These are phyloP conservation scores for Hypsizygus marmoreus DNA, from an alignment of 768 basidiomycete genomes.

Conservation along the genomic window DNA sequence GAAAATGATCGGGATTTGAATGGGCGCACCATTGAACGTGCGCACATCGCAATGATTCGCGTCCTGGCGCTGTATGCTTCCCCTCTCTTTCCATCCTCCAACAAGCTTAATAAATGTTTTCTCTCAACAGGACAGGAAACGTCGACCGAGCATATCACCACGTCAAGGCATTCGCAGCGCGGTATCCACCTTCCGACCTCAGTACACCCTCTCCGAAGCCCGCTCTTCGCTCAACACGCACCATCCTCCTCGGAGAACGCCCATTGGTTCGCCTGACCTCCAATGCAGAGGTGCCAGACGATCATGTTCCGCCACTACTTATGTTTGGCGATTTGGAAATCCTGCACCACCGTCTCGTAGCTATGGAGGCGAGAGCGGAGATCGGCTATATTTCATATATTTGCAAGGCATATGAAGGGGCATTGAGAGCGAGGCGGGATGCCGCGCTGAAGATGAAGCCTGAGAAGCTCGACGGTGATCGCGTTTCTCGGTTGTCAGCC, in stretches of 20 bases:
- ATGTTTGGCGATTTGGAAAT: conserved; percentile 77
- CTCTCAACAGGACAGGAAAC: conserved; percentile 44
- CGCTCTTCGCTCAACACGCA: conserved; percentile 59
- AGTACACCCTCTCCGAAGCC: conserved; percentile 43
- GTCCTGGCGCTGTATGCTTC: conserved; percentile 57
- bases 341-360: conserved; percentile 73
- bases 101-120: conserved; percentile 4
- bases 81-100: background rate
- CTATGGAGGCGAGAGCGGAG: conserved; percentile 40
- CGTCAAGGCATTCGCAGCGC: conserved; percentile 60
- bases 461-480: background rate
- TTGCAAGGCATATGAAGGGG: conserved; percentile 71
- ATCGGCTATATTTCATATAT: conserved; percentile 74
- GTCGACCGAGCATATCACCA: conserved; percentile 55
- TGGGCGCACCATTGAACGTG: conserved; percentile 63
- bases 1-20: conserved; percentile 29
- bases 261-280: conserved; percentile 76
- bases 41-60: conserved; percentile 69
- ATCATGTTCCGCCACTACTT: conserved; percentile 77
- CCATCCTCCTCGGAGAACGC: conserved; percentile 50
- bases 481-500: too few species aligned
- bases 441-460: conserved; percentile 35
- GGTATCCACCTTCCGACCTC: conserved; percentile 63
- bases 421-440: conserved; percentile 62
- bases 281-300: conserved; percentile 63